Evolutionary conservation across 2,329 filamentous ascomycete species (phyloP).

Genomic region (Scopulariopsis brevicaulis): DNA sequence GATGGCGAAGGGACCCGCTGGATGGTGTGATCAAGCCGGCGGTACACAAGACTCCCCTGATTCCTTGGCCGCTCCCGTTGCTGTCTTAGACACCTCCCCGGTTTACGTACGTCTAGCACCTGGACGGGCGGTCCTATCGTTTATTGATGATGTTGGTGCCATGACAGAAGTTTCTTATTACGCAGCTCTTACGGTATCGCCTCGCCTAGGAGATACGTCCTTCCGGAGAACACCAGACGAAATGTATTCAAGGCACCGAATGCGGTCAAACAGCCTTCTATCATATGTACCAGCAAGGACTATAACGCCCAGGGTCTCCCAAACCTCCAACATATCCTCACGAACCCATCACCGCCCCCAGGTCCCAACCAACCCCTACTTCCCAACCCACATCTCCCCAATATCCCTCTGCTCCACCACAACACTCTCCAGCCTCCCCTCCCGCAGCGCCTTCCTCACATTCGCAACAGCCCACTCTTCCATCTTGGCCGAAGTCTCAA

Average conservation of each 20-base stretch:
- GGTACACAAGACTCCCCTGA: background rate
- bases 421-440: conserved; percentile 51
- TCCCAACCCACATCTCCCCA: conserved; percentile 6
- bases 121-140: too few species aligned
- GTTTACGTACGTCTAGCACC: background rate
- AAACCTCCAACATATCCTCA: background rate
- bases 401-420: conserved; percentile 56
- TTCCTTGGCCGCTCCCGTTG: background rate
- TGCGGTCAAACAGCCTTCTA: too few species aligned
- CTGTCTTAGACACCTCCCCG: background rate
- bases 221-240: too few species aligned
- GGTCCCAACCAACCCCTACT: background rate
- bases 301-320: too few species aligned
- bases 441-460: conserved; percentile 48
- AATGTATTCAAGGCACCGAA: too few species aligned
- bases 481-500: conserved; percentile 56
- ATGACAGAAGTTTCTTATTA: too few species aligned
- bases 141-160: too few species aligned
- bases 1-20: conserved; percentile 3
- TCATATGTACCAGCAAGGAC: too few species aligned
- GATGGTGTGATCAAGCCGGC: conserved; percentile 3
- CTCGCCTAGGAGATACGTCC: too few species aligned
- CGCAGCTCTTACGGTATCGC: too few species aligned
- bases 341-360: background rate
- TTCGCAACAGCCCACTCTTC: conserved; percentile 68